phyloP scores from a whole-genome alignment of 192 early-diverging fungal genomes.

The Coemansia aciculifera region DNA sequence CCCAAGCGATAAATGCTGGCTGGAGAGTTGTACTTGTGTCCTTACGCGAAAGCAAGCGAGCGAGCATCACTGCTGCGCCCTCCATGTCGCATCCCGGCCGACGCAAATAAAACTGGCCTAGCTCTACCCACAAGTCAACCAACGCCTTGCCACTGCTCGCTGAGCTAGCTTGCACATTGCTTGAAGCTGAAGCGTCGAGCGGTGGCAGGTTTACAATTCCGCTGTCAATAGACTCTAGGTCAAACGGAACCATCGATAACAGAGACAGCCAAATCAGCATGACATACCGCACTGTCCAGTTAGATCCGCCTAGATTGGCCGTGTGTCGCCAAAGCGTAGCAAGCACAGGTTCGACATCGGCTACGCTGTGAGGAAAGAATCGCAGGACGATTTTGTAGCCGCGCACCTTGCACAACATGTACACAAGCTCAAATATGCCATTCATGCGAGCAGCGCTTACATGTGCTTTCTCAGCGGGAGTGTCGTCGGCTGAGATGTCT shows the following conservation, averaged over 20 bases:
- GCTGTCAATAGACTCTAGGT: conserved; percentile 85
- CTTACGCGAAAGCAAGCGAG: conserved; percentile 78
- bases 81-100: conserved; percentile 85
- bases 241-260: conserved; percentile 95
- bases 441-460: conserved; percentile 20
- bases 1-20: conserved; percentile 72
- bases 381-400: conserved; percentile 90
- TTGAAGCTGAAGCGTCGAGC: background rate
- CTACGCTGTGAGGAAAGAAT: conserved; percentile 88
- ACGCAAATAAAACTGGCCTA: conserved; percentile 67
- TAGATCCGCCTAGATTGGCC: conserved; percentile 6
- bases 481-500: background rate
- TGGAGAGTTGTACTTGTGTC: conserved; percentile 69
- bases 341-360: conserved; percentile 86
- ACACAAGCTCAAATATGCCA: conserved; percentile 56
- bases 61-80: conserved; percentile 77
- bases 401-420: conserved; percentile 80
- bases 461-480: background rate
- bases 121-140: conserved; percentile 66
- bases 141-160: conserved; percentile 43
- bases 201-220: conserved; percentile 34
- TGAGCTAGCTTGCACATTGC: background rate
- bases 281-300: conserved; percentile 83
- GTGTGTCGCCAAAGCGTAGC: conserved; percentile 58
- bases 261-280: conserved; percentile 91